A percentile compares a stretch with the other conserved stretches of the same genome.
phyloP scores from a whole-genome alignment of 1,139 yeast genomes.

The Spathaspora jeffriesii region DNA sequence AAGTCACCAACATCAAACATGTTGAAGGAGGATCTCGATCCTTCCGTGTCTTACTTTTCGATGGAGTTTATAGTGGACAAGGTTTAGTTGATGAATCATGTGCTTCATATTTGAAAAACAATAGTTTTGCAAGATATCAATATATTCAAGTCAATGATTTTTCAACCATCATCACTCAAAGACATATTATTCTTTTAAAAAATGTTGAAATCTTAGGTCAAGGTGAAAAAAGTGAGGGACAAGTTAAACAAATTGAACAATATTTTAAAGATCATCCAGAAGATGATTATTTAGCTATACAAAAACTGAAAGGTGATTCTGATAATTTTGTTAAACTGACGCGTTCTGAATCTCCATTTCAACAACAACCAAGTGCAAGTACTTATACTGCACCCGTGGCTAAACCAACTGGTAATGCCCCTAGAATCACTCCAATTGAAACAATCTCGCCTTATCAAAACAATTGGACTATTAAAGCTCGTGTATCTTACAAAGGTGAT shows the following conservation, averaged over 20 bases:
- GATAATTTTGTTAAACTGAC: slow-evolving; percentile 8
- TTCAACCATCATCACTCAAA: slow-evolving; percentile 49
- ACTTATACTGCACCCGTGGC: slow-evolving; percentile 7
- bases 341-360: slow-evolving; percentile 16
- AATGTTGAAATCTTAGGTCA: slow-evolving; percentile 48
- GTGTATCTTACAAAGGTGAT: slow-evolving; percentile 87
- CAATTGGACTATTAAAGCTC: slow-evolving; percentile 90
- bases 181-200: slow-evolving; percentile 56
- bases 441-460: slow-evolving; percentile 90
- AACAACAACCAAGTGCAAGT: slow-evolving; percentile 8
- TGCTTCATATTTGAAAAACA: slow-evolving; percentile 48
- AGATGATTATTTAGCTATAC: slow-evolving; percentile 39
- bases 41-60: slow-evolving; percentile 60
- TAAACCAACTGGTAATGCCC: slow-evolving; percentile 14
- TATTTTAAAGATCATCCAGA: slow-evolving; percentile 58
- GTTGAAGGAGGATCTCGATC: slow-evolving; percentile 46
- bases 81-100: slow-evolving; percentile 66
- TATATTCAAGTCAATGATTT: slow-evolving; percentile 39
- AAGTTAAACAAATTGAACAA: slow-evolving; percentile 46
- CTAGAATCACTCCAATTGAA: slow-evolving; percentile 71
- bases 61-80: slow-evolving; percentile 63
- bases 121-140: slow-evolving; percentile 38
- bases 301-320: slow-evolving; percentile 10
- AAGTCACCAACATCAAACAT: slow-evolving; percentile 49
- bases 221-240: slow-evolving; percentile 27